Percentiles rank a stretch among this genome's conserved stretches.
These are phyloP conservation scores for Hericium coralloides DNA, from an alignment of 768 basidiomycete species.

Conservation along the genomic window DNA sequence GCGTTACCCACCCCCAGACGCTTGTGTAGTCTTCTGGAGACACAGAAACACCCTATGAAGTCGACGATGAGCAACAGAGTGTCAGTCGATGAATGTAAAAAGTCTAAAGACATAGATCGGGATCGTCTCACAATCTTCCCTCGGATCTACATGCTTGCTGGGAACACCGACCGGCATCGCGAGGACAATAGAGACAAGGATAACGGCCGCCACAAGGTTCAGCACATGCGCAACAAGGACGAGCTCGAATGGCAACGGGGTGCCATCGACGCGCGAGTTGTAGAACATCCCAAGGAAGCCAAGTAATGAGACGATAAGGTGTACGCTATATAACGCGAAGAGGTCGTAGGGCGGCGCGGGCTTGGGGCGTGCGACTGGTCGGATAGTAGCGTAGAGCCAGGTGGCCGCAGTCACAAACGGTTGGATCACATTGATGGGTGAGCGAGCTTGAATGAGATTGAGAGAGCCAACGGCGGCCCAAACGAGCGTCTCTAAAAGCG, in stretches of 20 bases:
- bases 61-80: too few species aligned
- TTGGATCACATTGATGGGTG: constrained; percentile 21
- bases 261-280: constrained; percentile 34
- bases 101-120: neutral
- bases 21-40: constrained; percentile 61
- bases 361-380: constrained; percentile 42
- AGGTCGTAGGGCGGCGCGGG: constrained; percentile 58
- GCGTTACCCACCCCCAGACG: constrained; percentile 54
- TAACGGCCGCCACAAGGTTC: constrained; percentile 37
- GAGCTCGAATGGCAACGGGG: constrained; percentile 30
- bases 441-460: constrained; percentile 27
- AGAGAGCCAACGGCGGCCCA: constrained; percentile 58
- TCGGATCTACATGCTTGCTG: constrained; percentile 36
- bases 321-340: constrained; percentile 44
- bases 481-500: constrained; percentile 44
- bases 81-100: neutral
- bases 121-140: constrained; percentile 53
- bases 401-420: constrained; percentile 40
- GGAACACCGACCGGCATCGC: constrained; percentile 65
- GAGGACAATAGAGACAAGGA: constrained; percentile 39
- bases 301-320: constrained; percentile 38
- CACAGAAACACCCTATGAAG: constrained; percentile 18
- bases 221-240: constrained; percentile 19
- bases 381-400: constrained; percentile 63
- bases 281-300: constrained; percentile 48